Percentiles rank a stretch among this genome's conserved stretches.
Evolutionary conservation across 163 green algal species (phyloP).

Genomic region (Scenedesmus sp.): DNA sequence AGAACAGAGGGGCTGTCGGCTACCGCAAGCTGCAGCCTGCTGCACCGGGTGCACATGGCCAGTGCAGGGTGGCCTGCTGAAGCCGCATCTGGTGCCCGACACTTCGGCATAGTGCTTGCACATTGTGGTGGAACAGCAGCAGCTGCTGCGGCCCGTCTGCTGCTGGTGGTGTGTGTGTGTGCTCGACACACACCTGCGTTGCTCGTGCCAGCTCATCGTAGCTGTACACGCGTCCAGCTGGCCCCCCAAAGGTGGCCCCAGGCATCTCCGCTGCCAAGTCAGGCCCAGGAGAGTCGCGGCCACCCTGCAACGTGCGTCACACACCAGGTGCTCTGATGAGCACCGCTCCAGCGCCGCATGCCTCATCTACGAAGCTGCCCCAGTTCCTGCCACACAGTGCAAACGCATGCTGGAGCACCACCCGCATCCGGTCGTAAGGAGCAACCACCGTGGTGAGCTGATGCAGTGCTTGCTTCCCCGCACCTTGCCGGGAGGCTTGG

Average conservation of each 20-base stretch:
- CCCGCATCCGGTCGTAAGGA: background rate
- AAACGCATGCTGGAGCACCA: background rate
- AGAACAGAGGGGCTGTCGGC: no score
- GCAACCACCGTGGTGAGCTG: background rate
- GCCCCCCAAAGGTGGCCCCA: constrained; percentile 15
- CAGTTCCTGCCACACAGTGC: background rate
- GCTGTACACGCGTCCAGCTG: constrained; percentile 44
- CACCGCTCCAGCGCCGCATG: no score
- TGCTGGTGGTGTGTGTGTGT: background rate
- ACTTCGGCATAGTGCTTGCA: background rate
- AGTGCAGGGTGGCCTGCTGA: no score
- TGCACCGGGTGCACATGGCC: background rate
- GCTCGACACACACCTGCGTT: constrained; percentile 48
- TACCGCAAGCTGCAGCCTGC: background rate
- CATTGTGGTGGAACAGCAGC: background rate
- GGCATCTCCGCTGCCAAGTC: background rate
- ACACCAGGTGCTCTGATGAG: background rate
- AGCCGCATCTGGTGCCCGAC: no score
- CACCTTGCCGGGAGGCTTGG: constrained; percentile 16
- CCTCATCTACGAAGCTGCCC: no score
- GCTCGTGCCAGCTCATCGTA: constrained; percentile 55
- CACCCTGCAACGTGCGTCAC: background rate
- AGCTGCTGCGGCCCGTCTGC: background rate
- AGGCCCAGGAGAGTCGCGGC: background rate
- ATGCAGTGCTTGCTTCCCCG: background rate